phyloP scores from a whole-genome alignment of 2,329 filamentous ascomycete species.

The Fusarium staphyleae region DNA sequence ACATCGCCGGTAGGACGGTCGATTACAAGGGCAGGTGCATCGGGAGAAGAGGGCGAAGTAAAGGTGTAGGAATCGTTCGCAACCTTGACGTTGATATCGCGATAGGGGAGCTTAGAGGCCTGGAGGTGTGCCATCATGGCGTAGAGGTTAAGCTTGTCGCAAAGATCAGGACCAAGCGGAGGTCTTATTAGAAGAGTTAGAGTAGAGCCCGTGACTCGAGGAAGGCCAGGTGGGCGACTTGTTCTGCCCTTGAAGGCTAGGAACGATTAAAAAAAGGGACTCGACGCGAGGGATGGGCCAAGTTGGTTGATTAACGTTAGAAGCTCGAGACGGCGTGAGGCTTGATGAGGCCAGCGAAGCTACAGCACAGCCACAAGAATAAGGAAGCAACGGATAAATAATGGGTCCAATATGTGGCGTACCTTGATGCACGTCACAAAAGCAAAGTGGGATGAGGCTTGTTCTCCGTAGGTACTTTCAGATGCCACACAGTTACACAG shows the following conservation, averaged over 20 bases:
- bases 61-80: constrained; percentile 94
- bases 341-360: constrained; percentile 43
- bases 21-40: constrained; percentile 85
- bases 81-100: constrained; percentile 96
- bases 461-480: constrained; percentile 8
- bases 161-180: constrained; percentile 14
- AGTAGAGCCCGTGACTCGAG: constrained; percentile 20
- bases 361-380: constrained; percentile 39
- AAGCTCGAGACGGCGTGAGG: constrained; percentile 28
- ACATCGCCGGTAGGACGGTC: constrained; percentile 93
- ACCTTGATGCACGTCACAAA: constrained; percentile 29
- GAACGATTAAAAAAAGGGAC: constrained; percentile 33
- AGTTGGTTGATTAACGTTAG: constrained; percentile 25
- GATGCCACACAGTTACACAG: neutral
- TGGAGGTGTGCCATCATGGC: constrained; percentile 49
- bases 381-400: constrained; percentile 9
- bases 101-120: constrained; percentile 69
- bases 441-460: constrained; percentile 17
- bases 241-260: constrained; percentile 29
- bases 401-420: constrained; percentile 14
- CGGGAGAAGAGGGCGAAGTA: constrained; percentile 90
- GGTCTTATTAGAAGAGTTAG: constrained; percentile 3
- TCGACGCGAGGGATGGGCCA: constrained; percentile 33
- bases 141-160: constrained; percentile 17
- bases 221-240: constrained; percentile 32